These are phyloP conservation scores for Globisporangium apiculatum DNA, from an alignment of 352 stramenopile species.

Conservation along the genomic window DNA sequence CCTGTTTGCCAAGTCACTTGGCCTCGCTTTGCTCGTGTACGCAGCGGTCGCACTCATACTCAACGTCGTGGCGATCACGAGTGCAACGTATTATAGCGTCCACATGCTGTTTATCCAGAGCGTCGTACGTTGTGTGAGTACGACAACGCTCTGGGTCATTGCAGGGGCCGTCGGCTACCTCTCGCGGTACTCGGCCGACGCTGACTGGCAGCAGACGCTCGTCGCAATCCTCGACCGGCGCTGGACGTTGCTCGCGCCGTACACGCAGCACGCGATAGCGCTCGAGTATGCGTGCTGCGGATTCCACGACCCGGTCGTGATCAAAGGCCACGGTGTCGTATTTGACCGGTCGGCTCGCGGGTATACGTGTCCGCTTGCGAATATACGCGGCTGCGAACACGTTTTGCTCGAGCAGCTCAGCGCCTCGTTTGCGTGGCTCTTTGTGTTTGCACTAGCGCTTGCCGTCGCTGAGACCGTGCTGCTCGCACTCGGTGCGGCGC, in stretches of 20 bases:
- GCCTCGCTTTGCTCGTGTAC: conserved; percentile 25
- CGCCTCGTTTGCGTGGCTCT: conserved; percentile 38
- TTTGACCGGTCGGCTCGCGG: conserved; percentile 36
- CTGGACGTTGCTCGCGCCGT: conserved; percentile 25
- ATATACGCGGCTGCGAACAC: conserved; percentile 25
- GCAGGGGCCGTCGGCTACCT: conserved; percentile 29
- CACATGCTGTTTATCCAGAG: conserved; percentile 40
- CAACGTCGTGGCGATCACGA: conserved; percentile 29
- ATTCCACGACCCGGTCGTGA: conserved; percentile 36
- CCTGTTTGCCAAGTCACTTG: conserved; percentile 33
- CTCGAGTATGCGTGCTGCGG: conserved; percentile 46
- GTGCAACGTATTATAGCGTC: conserved; percentile 24
- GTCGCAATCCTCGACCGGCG: conserved; percentile 27
- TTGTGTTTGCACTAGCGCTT: conserved; percentile 28
- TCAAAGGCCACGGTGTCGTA: conserved; percentile 23
- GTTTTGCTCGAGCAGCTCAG: conserved; percentile 25
- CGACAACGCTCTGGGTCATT: conserved; percentile 20
- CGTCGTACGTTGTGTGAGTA: conserved; percentile 5
- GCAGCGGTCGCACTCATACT: conserved; percentile 19
- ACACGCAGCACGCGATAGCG: conserved; percentile 26
- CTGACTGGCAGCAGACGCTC: conserved; percentile 24
- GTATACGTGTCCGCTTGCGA: conserved; percentile 32
- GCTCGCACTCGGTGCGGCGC: conserved; percentile 12
- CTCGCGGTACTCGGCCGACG: conserved; percentile 24
- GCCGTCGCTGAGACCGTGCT: conserved; percentile 26